A percentile compares a stretch with the other conserved stretches of the same genome.
Conservation (phyloP, 345 rosid genomes). For the Syzygium oleosum region DNA sequence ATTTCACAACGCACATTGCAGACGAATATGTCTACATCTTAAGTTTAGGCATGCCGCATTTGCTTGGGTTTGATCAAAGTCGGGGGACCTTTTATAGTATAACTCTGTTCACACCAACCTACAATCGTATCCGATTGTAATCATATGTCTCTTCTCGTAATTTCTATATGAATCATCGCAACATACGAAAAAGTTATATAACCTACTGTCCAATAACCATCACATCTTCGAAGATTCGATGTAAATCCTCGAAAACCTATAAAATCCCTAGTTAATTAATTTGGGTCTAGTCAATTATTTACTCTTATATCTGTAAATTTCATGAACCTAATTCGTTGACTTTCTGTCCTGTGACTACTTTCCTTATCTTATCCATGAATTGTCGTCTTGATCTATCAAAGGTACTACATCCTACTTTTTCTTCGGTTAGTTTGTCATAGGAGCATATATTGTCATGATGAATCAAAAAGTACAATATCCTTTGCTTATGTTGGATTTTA, state of each 20-base stretch:
- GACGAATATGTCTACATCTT: not conserved
- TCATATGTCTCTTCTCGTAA: not conserved
- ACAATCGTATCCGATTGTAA: not conserved
- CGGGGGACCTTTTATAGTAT: no score
- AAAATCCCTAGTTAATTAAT: not conserved
- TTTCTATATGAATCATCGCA: not conserved
- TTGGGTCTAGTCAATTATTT: not conserved
- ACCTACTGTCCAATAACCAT: not conserved
- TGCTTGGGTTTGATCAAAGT: no score
- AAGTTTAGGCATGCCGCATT: not conserved
- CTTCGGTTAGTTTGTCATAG: not conserved
- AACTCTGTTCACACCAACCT: not conserved
- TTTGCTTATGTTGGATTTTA: not conserved
- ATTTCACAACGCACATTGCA: not conserved
- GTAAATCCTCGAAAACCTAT: not conserved
- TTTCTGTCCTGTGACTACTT: not conserved
- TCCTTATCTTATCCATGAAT: not conserved
- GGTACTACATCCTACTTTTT: not conserved
- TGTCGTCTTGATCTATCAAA: not conserved
- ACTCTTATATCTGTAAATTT: not conserved
- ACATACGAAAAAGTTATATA: no score
- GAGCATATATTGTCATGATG: not conserved
- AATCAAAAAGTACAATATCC: not conserved
- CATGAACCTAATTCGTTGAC: not conserved
- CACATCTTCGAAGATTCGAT: not conserved